These are phyloP conservation scores for Candida sp. DNA, from an alignment of 1,139 yeast genomes.

Conservation along the genomic window DNA sequence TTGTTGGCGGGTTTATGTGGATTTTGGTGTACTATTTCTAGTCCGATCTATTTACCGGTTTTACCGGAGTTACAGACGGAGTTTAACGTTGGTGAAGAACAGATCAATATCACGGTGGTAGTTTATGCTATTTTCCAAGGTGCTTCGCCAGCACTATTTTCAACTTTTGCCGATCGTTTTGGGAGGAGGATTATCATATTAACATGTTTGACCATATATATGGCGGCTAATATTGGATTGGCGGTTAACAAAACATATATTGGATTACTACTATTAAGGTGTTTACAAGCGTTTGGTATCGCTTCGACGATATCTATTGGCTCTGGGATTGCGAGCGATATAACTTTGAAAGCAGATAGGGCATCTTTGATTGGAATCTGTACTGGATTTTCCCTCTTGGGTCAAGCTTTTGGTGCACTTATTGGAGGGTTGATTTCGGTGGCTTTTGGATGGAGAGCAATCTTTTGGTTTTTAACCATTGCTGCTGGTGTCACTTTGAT, in stretches of 20 bases:
- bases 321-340: constrained; percentile 67
- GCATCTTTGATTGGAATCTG: constrained; percentile 64
- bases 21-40: constrained; percentile 61
- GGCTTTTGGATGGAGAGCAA: constrained; percentile 68
- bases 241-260: constrained; percentile 21
- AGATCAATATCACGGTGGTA: constrained; percentile 66
- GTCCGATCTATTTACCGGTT: constrained; percentile 75
- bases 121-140: constrained; percentile 73
- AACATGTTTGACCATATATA: constrained; percentile 33
- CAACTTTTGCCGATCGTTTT: constrained; percentile 60
- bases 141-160: constrained; percentile 59
- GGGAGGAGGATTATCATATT: constrained; percentile 71
- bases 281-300: constrained; percentile 67
- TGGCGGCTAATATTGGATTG: constrained; percentile 21
- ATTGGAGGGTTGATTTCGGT: constrained; percentile 66
- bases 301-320: constrained; percentile 68
- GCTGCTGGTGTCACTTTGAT: constrained; percentile 45
- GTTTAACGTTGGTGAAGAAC: constrained; percentile 51
- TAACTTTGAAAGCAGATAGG: constrained; percentile 56
- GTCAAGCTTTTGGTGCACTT: constrained; percentile 75
- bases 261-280: constrained; percentile 34
- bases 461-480: constrained; percentile 71
- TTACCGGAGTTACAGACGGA: constrained; percentile 48
- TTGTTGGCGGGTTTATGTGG: constrained; percentile 27
- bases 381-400: constrained; percentile 62